Evolutionary conservation across 2,329 filamentous ascomycete species (phyloP).

Genomic region (Ophiostoma perfectum): DNA sequence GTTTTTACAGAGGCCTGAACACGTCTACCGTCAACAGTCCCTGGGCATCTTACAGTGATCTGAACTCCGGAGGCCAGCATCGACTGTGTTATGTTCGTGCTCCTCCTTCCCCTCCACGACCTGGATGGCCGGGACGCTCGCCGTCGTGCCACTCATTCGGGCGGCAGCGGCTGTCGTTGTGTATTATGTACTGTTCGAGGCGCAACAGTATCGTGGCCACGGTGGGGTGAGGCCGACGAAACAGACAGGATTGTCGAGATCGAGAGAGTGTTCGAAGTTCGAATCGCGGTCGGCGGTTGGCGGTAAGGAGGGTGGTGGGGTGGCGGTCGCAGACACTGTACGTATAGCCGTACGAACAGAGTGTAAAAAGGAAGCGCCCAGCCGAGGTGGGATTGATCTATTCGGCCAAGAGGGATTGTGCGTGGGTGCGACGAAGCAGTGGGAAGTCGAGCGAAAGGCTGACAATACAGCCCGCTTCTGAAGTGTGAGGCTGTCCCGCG

Average conservation of each 20-base stretch:
- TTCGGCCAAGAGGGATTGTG: not conserved
- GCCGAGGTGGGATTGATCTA: not conserved
- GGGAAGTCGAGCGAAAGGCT: not conserved
- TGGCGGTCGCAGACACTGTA: not conserved
- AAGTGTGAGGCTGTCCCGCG: not conserved
- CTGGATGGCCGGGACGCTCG: constrained; percentile 44
- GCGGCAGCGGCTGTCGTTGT: not conserved
- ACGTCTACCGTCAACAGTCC: not conserved
- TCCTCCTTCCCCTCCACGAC: constrained; percentile 33
- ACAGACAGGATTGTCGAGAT: not conserved
- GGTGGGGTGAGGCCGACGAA: too few species aligned
- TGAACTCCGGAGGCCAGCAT: constrained; percentile 74
- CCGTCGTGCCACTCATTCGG: constrained; percentile 7
- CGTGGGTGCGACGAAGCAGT: not conserved
- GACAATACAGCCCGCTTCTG: not conserved
- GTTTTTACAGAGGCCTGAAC: not conserved
- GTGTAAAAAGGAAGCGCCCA: constrained; percentile 7
- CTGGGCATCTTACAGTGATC: constrained; percentile 61
- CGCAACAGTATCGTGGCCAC: not conserved
- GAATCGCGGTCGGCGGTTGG: not conserved
- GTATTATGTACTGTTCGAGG: not conserved
- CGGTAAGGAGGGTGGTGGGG: not conserved
- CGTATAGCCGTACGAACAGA: not conserved
- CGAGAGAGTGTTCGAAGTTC: not conserved
- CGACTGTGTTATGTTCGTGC: constrained; percentile 37